phyloP scores from a whole-genome alignment of 768 basidiomycete genomes.

The Tephrocybe sp. region DNA sequence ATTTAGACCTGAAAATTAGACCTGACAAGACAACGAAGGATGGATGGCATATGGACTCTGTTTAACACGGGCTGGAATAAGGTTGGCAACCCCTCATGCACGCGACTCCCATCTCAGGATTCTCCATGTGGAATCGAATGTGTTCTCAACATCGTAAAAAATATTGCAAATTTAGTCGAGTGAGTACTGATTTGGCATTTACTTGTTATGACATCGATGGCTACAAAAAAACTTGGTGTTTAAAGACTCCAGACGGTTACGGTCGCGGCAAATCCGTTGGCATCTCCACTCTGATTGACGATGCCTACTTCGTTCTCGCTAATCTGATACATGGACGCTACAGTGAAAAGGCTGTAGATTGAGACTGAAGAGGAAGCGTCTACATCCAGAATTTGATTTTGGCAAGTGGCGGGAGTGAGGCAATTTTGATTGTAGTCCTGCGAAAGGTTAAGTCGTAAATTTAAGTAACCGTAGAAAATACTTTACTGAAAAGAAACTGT shows the following conservation, averaged over 20 bases:
- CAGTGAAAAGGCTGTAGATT: conserved; percentile 61
- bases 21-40: no score
- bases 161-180: no score
- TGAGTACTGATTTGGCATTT: no score
- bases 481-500: conserved; percentile 62
- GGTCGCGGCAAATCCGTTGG: conserved; percentile 57
- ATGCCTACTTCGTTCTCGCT: conserved; percentile 46
- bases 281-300: conserved; percentile 46
- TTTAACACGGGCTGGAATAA: no score
- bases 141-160: no score
- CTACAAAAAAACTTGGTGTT: background rate
- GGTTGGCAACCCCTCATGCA: no score
- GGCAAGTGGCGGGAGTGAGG: conserved; percentile 43
- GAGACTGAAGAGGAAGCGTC: conserved; percentile 46
- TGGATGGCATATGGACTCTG: no score
- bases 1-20: no score
- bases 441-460: background rate
- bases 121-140: no score
- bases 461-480: background rate
- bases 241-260: conserved; percentile 44
- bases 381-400: conserved; percentile 54
- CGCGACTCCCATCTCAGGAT: no score
- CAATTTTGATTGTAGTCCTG: conserved; percentile 56
- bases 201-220: no score
- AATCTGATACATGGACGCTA: conserved; percentile 51